These are phyloP conservation scores for Phytophthora nicotianae DNA, from an alignment of 352 stramenopile genomes.

Conservation along the genomic window DNA sequence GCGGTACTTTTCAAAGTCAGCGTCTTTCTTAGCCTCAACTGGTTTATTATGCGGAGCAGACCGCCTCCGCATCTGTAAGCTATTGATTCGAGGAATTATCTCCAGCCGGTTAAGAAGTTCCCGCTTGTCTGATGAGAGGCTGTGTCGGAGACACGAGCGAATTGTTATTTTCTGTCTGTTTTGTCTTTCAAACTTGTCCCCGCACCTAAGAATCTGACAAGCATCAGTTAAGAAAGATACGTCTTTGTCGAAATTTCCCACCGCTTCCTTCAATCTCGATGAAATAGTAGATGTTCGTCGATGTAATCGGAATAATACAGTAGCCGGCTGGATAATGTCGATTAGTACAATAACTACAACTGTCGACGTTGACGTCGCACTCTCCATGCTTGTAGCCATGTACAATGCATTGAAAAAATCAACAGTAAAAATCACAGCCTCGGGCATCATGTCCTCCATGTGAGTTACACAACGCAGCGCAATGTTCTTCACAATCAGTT, in stretches of 20 bases:
- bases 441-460: slow-evolving; percentile 40
- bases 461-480: slow-evolving; percentile 17
- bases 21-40: neutral
- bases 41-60: neutral
- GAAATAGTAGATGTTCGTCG: slow-evolving; percentile 4
- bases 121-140: neutral
- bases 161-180: slow-evolving; percentile 13
- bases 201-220: slow-evolving; percentile 3
- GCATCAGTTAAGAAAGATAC: slow-evolving; percentile 2
- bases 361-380: slow-evolving; percentile 21
- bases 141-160: slow-evolving; percentile 12
- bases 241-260: neutral
- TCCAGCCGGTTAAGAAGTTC: slow-evolving; percentile 14
- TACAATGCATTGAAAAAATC: slow-evolving; percentile 42
- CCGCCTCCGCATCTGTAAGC: neutral
- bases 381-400: slow-evolving; percentile 32
- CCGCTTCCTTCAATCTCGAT: neutral
- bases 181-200: slow-evolving; percentile 11
- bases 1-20: neutral
- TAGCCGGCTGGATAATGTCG: slow-evolving; percentile 20
- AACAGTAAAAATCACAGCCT: slow-evolving; percentile 38
- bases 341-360: slow-evolving; percentile 31
- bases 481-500: slow-evolving; percentile 36
- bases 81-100: neutral
- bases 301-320: slow-evolving; percentile 23